phyloP scores from a whole-genome alignment of 108 stramenopile genomes.

The Fistulifera pelliculosa region DNA sequence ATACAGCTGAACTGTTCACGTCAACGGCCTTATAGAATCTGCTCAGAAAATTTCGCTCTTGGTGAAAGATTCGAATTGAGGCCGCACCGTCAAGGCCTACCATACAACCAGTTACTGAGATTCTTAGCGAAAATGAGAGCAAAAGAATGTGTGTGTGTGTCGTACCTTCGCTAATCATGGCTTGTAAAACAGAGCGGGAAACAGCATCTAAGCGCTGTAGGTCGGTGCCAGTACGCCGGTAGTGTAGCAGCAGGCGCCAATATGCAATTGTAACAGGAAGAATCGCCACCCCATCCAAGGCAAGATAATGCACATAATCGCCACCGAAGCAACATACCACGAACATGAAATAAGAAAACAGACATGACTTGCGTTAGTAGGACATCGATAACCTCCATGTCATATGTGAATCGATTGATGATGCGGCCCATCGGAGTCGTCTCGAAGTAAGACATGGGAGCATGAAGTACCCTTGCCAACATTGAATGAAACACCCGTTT shows the following conservation, averaged over 20 bases:
- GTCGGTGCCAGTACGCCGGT: slow-evolving; percentile 69
- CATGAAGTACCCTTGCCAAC: slow-evolving; percentile 36
- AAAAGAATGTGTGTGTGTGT: neutral
- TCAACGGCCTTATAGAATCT: slow-evolving; percentile 40
- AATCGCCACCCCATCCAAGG: slow-evolving; percentile 57
- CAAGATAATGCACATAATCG: slow-evolving; percentile 57
- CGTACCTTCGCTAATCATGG: slow-evolving; percentile 59
- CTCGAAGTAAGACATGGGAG: slow-evolving; percentile 87
- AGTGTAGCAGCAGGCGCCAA: slow-evolving; percentile 51
- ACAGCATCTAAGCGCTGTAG: slow-evolving; percentile 75
- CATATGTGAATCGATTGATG: slow-evolving; percentile 90
- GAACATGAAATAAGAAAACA: slow-evolving; percentile 53
- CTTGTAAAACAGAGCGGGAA: slow-evolving; percentile 67
- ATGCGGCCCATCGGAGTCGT: slow-evolving; percentile 91
- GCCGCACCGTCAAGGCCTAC: slow-evolving; percentile 71
- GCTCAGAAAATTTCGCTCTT: slow-evolving; percentile 41
- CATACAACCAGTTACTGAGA: neutral
- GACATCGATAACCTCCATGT: slow-evolving; percentile 79
- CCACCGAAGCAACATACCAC: slow-evolving; percentile 57
- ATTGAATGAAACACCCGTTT: slow-evolving; percentile 32
- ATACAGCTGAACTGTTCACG: slow-evolving; percentile 49
- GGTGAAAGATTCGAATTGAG: slow-evolving; percentile 62
- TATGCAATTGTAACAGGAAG: slow-evolving; percentile 48
- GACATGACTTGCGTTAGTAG: slow-evolving; percentile 65
- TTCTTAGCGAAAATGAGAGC: neutral